Evolutionary conservation across 192 early-diverging fungal species (phyloP).

Genomic region (Linnemannia exigua): DNA sequence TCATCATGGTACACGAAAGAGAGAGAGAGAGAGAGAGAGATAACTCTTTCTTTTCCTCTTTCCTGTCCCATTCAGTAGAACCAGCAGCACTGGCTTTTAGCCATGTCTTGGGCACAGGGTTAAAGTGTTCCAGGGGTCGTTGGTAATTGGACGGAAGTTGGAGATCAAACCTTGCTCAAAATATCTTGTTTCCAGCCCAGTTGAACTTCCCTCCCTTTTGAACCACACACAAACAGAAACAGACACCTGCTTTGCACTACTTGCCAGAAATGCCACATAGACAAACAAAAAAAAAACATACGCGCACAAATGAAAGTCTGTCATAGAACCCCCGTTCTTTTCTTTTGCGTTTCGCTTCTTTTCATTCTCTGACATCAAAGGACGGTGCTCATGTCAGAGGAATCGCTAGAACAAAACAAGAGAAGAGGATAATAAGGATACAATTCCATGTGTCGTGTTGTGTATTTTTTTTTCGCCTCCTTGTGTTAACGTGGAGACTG

Average conservation of each 20-base stretch:
- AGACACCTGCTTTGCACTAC: no score
- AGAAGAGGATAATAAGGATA: no score
- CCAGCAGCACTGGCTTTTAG: neutral
- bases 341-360: no score
- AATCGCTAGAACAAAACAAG: neutral
- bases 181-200: neutral
- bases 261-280: no score
- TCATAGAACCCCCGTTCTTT: no score
- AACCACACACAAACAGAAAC: neutral
- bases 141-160: neutral
- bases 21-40: neutral
- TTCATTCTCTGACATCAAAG: no score
- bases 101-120: neutral
- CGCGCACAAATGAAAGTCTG: no score
- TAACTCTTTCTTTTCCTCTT: neutral
- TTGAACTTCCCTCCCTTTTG: neutral
- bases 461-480: neutral
- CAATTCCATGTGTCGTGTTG: neutral
- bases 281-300: no score
- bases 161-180: constrained; percentile 7
- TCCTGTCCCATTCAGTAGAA: neutral
- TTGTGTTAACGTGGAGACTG: neutral
- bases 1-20: neutral
- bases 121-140: neutral
- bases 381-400: neutral